Conservation (phyloP, 805 yeast species). For the Saccharomycopsis fibuligera region DNA sequence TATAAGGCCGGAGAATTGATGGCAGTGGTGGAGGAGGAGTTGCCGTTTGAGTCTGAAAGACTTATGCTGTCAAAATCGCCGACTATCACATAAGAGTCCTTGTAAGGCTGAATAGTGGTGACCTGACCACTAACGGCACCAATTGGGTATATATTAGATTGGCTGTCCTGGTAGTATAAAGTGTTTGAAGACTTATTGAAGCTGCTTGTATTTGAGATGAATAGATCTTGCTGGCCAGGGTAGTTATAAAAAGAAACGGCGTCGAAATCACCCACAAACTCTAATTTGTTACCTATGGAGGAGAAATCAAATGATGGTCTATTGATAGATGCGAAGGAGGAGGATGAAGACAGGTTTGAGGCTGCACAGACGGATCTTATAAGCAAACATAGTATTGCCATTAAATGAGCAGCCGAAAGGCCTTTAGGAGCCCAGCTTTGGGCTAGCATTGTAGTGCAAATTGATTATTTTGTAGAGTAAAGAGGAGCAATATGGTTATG, state of each 20-base stretch:
- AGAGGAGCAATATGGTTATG: no score
- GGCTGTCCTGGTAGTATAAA: constrained; percentile 11
- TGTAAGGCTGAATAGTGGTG: constrained; percentile 4
- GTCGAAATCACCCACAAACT: constrained; percentile 21
- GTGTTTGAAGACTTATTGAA: constrained; percentile 9
- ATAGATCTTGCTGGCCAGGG: constrained; percentile 15
- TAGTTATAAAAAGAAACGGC: constrained; percentile 16
- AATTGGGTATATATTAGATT: constrained; percentile 7
- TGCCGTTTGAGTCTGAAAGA: neutral
- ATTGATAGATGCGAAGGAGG: constrained; percentile 9
- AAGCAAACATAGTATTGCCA: no score
- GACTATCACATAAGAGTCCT: constrained; percentile 12
- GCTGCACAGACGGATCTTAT: no score
- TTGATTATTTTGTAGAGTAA: no score
- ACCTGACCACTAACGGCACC: constrained; percentile 17
- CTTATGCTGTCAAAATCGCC: constrained; percentile 14
- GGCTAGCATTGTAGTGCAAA: no score
- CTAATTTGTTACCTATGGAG: constrained; percentile 31
- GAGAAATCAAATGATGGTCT: constrained; percentile 37
- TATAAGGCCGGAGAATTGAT: constrained; percentile 11
- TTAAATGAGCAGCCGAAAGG: no score
- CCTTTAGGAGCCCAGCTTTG: no score
- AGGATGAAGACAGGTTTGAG: no score
- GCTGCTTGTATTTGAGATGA: constrained; percentile 2
- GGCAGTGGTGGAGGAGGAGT: neutral